Evolutionary conservation across 2,329 filamentous ascomycete species (phyloP).

Genomic region (Pseudopyricularia cyperi): DNA sequence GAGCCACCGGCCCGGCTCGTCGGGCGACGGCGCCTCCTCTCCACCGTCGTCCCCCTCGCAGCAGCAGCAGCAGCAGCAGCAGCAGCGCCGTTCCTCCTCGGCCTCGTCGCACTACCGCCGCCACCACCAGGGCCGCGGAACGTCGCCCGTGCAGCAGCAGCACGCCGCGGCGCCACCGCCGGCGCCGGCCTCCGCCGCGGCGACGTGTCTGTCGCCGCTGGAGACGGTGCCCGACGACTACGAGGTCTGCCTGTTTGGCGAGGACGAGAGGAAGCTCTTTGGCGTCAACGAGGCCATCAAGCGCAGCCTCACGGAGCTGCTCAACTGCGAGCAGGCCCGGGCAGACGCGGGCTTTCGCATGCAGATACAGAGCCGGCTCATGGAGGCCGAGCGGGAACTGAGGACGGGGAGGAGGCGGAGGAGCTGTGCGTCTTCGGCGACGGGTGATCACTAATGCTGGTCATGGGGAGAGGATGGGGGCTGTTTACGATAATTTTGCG

Average conservation of each 20-base stretch:
- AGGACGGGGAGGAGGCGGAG: conserved; percentile 37
- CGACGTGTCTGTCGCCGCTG: conserved; percentile 4
- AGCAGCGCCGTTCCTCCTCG: conserved; percentile 12
- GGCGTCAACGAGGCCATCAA: conserved; percentile 50
- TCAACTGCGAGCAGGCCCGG: conserved; percentile 45
- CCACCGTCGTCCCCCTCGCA: conserved; percentile 14
- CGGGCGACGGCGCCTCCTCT: conserved; percentile 26
- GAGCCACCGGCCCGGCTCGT: conserved; percentile 32
- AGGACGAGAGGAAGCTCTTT: conserved; percentile 39
- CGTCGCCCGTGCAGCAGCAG: too few relatives aligned
- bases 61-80: conserved; percentile 12
- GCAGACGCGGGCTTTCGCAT: conserved; percentile 36
- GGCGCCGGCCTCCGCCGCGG: conserved; percentile 15
- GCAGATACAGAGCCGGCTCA: conserved; percentile 44
- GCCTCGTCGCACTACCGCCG: conserved; percentile 5
- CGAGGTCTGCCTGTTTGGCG: conserved; percentile 25
- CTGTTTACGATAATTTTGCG: too few relatives aligned
- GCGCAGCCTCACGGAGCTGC: conserved; percentile 44
- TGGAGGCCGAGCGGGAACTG: conserved; percentile 48
- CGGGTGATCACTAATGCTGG: not conserved
- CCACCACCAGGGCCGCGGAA: too few relatives aligned
- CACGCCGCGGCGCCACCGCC: conserved; percentile 14
- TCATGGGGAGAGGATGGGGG: too few relatives aligned
- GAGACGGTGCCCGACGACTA: conserved; percentile 32
- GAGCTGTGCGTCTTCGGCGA: conserved; percentile 14